Conservation (phyloP, 257 asterid genomes). For the Solanum piurae region DNA sequence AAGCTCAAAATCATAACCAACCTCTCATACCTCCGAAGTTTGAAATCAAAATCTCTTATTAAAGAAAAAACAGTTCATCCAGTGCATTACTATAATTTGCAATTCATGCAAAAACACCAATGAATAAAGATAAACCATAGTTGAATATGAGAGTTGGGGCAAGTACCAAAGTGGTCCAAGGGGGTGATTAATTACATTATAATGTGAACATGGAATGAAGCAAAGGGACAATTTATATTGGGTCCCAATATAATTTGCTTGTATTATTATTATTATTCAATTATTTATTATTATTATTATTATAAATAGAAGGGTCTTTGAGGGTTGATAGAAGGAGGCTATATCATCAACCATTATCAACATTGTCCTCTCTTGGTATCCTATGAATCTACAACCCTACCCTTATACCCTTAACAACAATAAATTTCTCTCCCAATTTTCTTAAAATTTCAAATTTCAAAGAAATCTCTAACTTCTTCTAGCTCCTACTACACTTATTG, state of each 20-base stretch:
- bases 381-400: not conserved
- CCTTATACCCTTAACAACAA: not conserved
- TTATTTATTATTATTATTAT: not conserved
- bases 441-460: not conserved
- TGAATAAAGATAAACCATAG: not conserved
- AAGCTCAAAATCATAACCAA: too few species aligned
- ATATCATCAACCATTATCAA: slow-evolving; percentile 1
- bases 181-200: not conserved
- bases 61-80: not conserved
- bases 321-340: not conserved
- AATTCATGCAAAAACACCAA: not conserved
- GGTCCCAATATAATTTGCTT: not conserved
- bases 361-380: not conserved
- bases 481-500: not conserved
- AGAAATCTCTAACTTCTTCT: not conserved
- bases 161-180: not conserved
- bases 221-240: not conserved
- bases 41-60: too few species aligned
- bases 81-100: not conserved
- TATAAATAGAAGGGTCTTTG: not conserved
- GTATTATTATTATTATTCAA: not conserved
- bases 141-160: not conserved
- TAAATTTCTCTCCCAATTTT: not conserved
- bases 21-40: too few species aligned
- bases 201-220: not conserved